Base-by-base conservation (phyloP, 305 asterid species). In the Coffea humblotiana region DNA sequence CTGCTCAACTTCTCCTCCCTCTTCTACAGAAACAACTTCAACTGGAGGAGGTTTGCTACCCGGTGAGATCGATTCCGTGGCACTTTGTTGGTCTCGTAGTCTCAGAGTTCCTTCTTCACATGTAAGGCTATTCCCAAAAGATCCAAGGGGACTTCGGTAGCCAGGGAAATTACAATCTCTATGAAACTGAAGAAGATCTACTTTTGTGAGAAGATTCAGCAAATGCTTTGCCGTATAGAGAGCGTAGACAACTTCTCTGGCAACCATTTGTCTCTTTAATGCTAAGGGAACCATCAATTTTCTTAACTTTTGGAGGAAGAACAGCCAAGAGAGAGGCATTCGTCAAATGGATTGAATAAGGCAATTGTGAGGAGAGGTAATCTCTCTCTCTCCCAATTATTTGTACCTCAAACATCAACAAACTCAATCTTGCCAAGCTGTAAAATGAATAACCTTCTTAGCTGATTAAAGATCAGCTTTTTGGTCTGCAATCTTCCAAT, bases 1-100 rank as follows among this genome's bases (percentile, higher is more conserved):
- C 83, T 93, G 98, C 49, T 94, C 97, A 35, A 92, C 97, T 84
- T 95, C 98, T 75, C 93, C 99, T 51, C 99, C 99, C 18, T 93
- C 98, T 85, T 95, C 98, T 11, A 87, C 91, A 3, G 89, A 88
- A 8, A 70, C 82, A 69, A 82, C 86, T 79, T 76, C 90, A 75
- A 88, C 64, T 2, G 91, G 92, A 60, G 98, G 97, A 60, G 98
- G 97, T 83, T 89, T 86, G 84, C 98, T 94, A 82, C 91, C 88
- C 29, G 89, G 89, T 16, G 97, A 92, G 74, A 84, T 87, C 87
- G 91, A 74, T 79, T 93, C 98, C 1, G 92, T 89, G 40, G 90
- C 90, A 83, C 95, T 91, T 73, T 86, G 93, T 77, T 92, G 94
- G 74, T 90, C 97, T 69, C 87, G 93, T 37, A 84, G 82, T 79